A percentile compares a stretch with the other conserved stretches of the same genome.
These are phyloP conservation scores for Mycena sanguinolenta DNA, from an alignment of 768 basidiomycete species.

Conservation along the genomic window DNA sequence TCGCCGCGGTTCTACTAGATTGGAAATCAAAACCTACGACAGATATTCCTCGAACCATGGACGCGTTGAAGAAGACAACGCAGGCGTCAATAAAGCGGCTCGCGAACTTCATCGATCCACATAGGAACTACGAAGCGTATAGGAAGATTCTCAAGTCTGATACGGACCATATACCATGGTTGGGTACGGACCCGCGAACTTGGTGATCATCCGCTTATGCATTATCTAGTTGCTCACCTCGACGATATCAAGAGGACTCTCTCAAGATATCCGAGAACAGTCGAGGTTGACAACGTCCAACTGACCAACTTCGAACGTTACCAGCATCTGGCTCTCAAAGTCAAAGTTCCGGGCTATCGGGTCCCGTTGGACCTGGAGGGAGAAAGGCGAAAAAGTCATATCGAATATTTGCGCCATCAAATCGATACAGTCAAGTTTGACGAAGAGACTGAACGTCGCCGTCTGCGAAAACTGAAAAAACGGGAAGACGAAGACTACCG, in stretches of 20 bases:
- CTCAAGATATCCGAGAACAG: no score
- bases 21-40: neutral
- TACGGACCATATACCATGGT: neutral
- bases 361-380: neutral
- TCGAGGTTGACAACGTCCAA: no score
- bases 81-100: neutral
- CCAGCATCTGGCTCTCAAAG: no score
- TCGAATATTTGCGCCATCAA: neutral
- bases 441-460: no score
- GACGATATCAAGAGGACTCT: neutral
- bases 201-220: neutral
- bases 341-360: no score
- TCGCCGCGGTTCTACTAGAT: neutral
- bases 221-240: neutral
- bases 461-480: neutral
- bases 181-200: neutral
- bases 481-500: neutral
- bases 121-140: neutral
- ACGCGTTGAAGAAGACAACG: neutral
- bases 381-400: neutral
- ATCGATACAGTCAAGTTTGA: neutral
- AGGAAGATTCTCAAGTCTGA: neutral
- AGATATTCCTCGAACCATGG: neutral
- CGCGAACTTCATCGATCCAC: neutral
- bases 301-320: no score